Evolutionary conservation across 352 stramenopile genomes (phyloP).

Genomic region (Globisporangium barbulae): DNA sequence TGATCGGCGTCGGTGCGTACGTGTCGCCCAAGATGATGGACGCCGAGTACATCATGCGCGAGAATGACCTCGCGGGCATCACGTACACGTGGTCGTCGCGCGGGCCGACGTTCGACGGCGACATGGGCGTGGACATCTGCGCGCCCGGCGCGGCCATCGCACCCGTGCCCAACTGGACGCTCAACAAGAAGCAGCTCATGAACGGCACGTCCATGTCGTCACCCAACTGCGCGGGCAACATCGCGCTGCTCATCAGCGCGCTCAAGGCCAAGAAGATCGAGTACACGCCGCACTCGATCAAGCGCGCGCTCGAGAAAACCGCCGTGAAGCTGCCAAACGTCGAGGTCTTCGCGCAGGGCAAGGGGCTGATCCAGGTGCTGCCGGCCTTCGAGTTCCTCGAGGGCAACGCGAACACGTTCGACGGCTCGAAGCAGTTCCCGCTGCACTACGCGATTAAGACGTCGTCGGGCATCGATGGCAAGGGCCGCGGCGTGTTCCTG

Average conservation of each 20-base stretch:
- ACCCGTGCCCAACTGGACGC: slow-evolving; percentile 92
- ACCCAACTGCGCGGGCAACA: slow-evolving; percentile 92
- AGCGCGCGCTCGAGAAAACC: slow-evolving; percentile 86
- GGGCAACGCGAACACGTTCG: slow-evolving; percentile 46
- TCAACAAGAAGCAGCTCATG: slow-evolving; percentile 96
- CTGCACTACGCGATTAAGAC: slow-evolving; percentile 51
- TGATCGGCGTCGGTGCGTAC: slow-evolving; percentile 94
- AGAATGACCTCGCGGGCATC: slow-evolving; percentile 56
- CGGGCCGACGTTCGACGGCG: slow-evolving; percentile 91
- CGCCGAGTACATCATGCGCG: slow-evolving; percentile 87
- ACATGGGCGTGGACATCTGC: slow-evolving; percentile 89
- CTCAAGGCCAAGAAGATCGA: slow-evolving; percentile 78
- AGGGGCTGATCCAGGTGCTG: slow-evolving; percentile 78
- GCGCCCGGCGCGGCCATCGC: slow-evolving; percentile 94
- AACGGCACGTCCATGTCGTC: slow-evolving; percentile 97
- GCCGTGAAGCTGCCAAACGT: slow-evolving; percentile 60
- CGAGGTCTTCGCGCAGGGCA: slow-evolving; percentile 73
- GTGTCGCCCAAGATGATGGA: slow-evolving; percentile 95
- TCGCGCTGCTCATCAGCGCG: slow-evolving; percentile 91
- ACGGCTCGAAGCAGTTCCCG: slow-evolving; percentile 64
- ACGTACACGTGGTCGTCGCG: slow-evolving; percentile 92
- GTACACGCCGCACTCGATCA: slow-evolving; percentile 88
- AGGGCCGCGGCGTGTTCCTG: slow-evolving; percentile 80
- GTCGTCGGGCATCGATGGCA: slow-evolving; percentile 31
- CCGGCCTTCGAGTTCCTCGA: slow-evolving; percentile 70